Evolutionary conservation across 73 alveolate genomes (phyloP), one percentile per base, ranked within the genome.

Genomic region (Paramecium tetraurelia): DNA sequence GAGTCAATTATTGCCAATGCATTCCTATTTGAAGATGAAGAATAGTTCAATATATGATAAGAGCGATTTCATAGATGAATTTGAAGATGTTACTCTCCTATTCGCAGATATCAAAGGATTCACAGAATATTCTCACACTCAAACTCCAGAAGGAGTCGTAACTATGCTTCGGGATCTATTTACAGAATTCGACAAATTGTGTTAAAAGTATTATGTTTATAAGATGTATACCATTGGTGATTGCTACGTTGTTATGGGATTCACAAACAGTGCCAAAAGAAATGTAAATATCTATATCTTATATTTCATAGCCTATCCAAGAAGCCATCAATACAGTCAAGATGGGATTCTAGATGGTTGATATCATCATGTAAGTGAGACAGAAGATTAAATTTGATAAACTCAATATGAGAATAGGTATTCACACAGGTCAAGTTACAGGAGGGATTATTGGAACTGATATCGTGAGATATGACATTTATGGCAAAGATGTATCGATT

Each of bases 311-410:
- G 86, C 93, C 95, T 2, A 68, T 85, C 2, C 53, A 92, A 59
- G 95, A 92, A 92, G 97, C 97, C 22, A 94, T 92, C 86, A 94
- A 96, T 96, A 96, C 95, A n/a, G 87, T 96, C 12, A 94, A 96
- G 59, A 94, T 96, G 97, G 98, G 97, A 70, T 95, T 93, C 77
- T 92, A 86, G 57, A 96, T 96, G 98, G 95, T 96, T 41, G 95
- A 94, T 43, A 96, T 96, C 38, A 96, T 96, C 12, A 94, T 93
- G 77, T 93, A 96, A 59, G 96, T 96, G 20, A 94, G 97, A 89
- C 77, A 71, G 63, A 59, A 93, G 83, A 96, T 94, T 6, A 94
- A 94, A 72, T 92, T 87, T 94, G 97, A 94, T 68, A 90, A 5
- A 85, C 93, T 93, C 10, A 87, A 93, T 44, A 93, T 93, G 96